Percentiles rank a stretch among this genome's conserved stretches.
These are phyloP conservation scores for Penicillium digitatum DNA, from an alignment of 2,329 filamentous ascomycete genomes.

Conservation along the genomic window DNA sequence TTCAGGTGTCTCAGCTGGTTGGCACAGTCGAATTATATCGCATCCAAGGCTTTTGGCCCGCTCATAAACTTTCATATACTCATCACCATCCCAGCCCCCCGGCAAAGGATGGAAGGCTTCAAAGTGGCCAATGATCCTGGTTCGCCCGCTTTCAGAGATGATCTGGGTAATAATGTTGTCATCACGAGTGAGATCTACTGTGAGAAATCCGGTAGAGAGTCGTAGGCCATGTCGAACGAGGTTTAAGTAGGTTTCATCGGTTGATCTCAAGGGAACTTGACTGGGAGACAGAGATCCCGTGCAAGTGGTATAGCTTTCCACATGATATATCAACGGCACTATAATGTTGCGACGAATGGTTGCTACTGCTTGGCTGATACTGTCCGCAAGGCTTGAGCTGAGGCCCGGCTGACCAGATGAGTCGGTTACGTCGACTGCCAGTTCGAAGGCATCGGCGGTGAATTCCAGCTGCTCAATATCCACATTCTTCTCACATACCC, in stretches of 20 bases:
- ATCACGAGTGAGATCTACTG: constrained; percentile 58
- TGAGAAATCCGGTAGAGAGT: constrained; percentile 60
- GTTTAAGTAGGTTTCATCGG: constrained; percentile 49
- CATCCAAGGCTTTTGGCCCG: constrained; percentile 57
- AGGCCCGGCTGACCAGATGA: constrained; percentile 30
- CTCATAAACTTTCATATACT: constrained; percentile 57
- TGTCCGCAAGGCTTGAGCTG: constrained; percentile 41
- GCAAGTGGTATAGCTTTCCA: constrained; percentile 33
- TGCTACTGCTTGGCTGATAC: constrained; percentile 57
- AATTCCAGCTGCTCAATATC: constrained; percentile 63
- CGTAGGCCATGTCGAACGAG: constrained; percentile 59
- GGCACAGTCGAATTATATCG: constrained; percentile 59
- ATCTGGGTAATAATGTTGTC: constrained; percentile 51
- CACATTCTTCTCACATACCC: constrained; percentile 51
- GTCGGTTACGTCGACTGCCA: constrained; percentile 48
- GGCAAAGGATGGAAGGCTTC: constrained; percentile 41
- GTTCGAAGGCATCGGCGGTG: constrained; percentile 65
- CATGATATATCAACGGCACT: constrained; percentile 55
- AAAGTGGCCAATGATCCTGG: constrained; percentile 60
- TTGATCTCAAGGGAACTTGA: constrained; percentile 22
- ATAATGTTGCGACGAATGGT: constrained; percentile 61
- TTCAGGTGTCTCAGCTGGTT: constrained; percentile 53
- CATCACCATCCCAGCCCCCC: constrained; percentile 54
- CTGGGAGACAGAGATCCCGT: constrained; percentile 23
- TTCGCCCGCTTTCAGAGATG: constrained; percentile 50